Base-by-base conservation (phyloP, 306 rosid species). In the Prunus davidiana region DNA sequence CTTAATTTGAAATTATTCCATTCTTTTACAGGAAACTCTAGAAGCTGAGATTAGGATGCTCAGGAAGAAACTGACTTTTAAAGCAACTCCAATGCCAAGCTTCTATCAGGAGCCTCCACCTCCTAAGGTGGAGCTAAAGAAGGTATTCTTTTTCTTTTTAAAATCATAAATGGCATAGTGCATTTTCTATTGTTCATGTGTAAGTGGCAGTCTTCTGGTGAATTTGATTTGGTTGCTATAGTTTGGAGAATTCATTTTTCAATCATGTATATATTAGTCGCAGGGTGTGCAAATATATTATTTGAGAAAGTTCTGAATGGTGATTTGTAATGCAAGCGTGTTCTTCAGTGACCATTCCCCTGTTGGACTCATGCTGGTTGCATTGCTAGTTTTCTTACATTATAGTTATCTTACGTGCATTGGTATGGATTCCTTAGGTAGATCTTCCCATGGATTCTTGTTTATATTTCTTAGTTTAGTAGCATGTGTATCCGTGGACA, bases 21-120 rank as follows among this genome's bases (percentile, higher is more conserved):
- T 66, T 77, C 30, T 74, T 69, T 79, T 82, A 64, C 83, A 96
- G 99, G 99, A 96, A 92, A 86, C 86, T 55, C 99, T 67, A 24
- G 86, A 82, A 73, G 86, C 82, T 68, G 86, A 82, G 75, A 69
- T 82, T 22, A 82, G 75, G 73, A 60, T 73, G 70, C 82, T 82
- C 38, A 68, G 86, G 79, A 82, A 82, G 77, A 82, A 78, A 46
- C 79, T 82, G 45, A 71, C 64, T 64, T 82, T 82, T 24, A 82
- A 78, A 74, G 86, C 86, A 45, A 82, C 86, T 69, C 86, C 86
- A 54, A 82, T 82, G 86, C 86, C 86, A 73, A 82, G 69, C 79
- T 82, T 82, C 67, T 82, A 82, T 57, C 86, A 78, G 79, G 86
- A 82, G 73, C 86, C 86, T 54, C 73, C 82, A 55, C 86, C 86